Conservation (phyloP, 495 filamentous ascomycete species). For the Hyphodiscus hymeniophilus region DNA sequence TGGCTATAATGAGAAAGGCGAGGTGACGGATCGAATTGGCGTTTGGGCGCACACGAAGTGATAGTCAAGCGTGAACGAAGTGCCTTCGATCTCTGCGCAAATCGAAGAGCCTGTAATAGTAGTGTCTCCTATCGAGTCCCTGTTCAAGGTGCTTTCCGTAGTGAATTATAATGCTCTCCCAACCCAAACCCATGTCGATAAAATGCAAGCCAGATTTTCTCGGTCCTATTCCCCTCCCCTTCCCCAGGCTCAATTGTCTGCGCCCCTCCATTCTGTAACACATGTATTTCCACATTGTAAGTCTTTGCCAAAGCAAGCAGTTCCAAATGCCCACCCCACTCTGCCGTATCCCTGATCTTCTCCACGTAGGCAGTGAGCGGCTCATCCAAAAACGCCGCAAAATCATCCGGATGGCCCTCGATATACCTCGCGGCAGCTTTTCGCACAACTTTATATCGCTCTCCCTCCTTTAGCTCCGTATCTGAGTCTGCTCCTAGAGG, state of each 20-base stretch:
- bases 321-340: slow-evolving; percentile 95
- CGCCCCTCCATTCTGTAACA: slow-evolving; percentile 75
- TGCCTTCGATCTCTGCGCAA: too few species aligned
- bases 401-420: slow-evolving; percentile 40
- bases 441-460: slow-evolving; percentile 45
- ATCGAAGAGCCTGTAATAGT: too few species aligned
- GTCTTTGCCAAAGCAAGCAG: slow-evolving; percentile 74
- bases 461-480: slow-evolving; percentile 14
- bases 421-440: slow-evolving; percentile 51
- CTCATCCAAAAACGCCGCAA: slow-evolving; percentile 74
- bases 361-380: slow-evolving; percentile 62
- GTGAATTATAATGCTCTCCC: slow-evolving; percentile 95
- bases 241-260: slow-evolving; percentile 58
- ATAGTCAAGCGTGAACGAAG: not conserved
- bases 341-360: slow-evolving; percentile 79
- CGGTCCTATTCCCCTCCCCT: slow-evolving; percentile 24
- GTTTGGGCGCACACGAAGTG: slow-evolving; percentile 33
- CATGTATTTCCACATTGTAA: slow-evolving; percentile 74
- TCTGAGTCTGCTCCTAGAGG: slow-evolving; percentile 26
- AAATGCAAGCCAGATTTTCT: slow-evolving; percentile 83
- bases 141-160: slow-evolving; percentile 38
- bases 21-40: slow-evolving; percentile 52
- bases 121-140: not conserved
- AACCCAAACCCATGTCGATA: slow-evolving; percentile 88
- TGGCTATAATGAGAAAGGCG: slow-evolving; percentile 36